Conservation (phyloP, 257 asterid species). For the Solanum sparsipilum region DNA sequence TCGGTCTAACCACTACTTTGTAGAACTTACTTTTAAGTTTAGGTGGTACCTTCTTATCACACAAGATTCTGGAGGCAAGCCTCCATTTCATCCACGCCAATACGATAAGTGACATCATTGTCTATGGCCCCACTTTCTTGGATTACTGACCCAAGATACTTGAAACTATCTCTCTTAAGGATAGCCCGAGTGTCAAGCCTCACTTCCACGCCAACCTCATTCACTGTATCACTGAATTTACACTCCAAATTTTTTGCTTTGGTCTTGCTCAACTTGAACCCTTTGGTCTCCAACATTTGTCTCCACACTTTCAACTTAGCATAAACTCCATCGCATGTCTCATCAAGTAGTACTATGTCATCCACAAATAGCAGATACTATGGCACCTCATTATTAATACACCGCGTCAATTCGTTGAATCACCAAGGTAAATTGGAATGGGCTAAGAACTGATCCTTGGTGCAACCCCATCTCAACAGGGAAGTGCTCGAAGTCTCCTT, state of each 20-base stretch:
- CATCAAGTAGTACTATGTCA: neutral
- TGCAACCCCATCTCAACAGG: neutral
- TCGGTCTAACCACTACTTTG: neutral
- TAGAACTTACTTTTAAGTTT: neutral
- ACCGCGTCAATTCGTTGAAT: neutral
- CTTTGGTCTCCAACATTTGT: neutral
- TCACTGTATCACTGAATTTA: neutral
- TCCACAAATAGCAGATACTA: neutral
- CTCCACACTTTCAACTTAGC: neutral
- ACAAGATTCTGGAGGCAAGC: neutral
- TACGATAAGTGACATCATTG: neutral
- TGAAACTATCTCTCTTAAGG: neutral
- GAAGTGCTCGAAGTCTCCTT: neutral
- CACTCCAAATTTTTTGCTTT: neutral
- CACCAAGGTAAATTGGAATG: neutral
- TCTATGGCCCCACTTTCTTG: neutral
- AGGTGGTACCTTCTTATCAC: neutral
- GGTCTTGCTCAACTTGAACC: neutral
- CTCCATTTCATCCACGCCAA: neutral
- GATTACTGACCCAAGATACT: neutral
- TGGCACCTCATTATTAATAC: neutral
- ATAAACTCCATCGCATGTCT: neutral
- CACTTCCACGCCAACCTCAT: neutral
- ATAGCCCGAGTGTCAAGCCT: neutral
- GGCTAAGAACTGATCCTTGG: neutral